Evolutionary conservation across 371 early-diverging fungal species (phyloP), one percentile per base, ranked within the genome.

Genomic region (Dinochytrium kinnereticum): DNA sequence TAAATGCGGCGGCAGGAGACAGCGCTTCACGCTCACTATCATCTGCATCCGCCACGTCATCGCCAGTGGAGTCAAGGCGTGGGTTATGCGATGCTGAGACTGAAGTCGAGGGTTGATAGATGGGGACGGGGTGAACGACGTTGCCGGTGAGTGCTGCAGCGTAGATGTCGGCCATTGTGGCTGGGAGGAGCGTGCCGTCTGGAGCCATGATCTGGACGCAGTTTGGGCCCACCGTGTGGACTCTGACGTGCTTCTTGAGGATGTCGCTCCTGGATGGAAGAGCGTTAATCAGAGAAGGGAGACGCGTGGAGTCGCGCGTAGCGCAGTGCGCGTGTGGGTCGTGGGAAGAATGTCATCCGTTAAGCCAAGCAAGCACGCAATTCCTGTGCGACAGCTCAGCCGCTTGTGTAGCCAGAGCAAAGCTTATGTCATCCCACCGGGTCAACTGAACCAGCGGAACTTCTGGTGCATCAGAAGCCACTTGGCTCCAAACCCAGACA

Each of bases 221-320:
- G 55, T 53, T 53, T 5, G 24, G 55, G 5, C 55, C 55, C 55
- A 26, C 26, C 7, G 38, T 36, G 28, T 61, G 64, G 34, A 61
- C 64, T 38, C 28, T 15, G 17, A 38, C 15, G 64, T 61, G 64
- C 24, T 61, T 61, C 24, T 61, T 61, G 13, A 61, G 34, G 5
- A 61, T 61, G 24, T 61, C 64, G 38, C 34, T 61, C 64, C 64
- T 61, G 5, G 13, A 34, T 17, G 5, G 26, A n/a, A 57, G 24
- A 44, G 44, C 7, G 44, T 44, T 44, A 44, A 44, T 7, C 7
- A 19, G 19, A 44, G 44, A 44, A 44, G 44, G 44, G 19, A 13
- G 44, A 19, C 44, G 44, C 19, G 19, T 44, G 19, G 44, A 19
- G 19, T 44, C 7, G 44, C 7, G 19, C 19, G 19, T 21, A 53